These are phyloP conservation scores for Cyberlindnera sargentensis DNA, from an alignment of 805 yeast species.

Conservation along the genomic window DNA sequence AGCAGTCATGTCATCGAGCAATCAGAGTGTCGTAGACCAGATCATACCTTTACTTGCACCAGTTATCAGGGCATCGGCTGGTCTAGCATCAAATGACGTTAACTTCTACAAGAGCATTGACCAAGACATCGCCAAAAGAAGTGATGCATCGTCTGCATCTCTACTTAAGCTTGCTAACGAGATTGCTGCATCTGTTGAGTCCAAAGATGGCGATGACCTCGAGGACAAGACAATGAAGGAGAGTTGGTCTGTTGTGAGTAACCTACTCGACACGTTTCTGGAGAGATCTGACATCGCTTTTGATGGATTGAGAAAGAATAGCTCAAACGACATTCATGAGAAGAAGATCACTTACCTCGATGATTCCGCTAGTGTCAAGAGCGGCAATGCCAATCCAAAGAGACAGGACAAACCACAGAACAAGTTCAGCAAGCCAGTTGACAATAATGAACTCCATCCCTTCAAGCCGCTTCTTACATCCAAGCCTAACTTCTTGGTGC, in stretches of 20 bases:
- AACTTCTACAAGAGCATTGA: slow-evolving; percentile 65
- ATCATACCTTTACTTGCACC: slow-evolving; percentile 42
- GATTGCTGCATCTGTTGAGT: slow-evolving; percentile 30
- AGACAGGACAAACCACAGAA: slow-evolving; percentile 63
- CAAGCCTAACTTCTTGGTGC: slow-evolving; percentile 64
- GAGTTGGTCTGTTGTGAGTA: slow-evolving; percentile 57
- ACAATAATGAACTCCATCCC: slow-evolving; percentile 64
- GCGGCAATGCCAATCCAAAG: slow-evolving; percentile 15
- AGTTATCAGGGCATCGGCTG: slow-evolving; percentile 58
- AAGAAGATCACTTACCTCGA: slow-evolving; percentile 41
- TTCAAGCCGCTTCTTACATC: slow-evolving; percentile 65
- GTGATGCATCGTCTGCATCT: slow-evolving; percentile 35
- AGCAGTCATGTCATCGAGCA: neutral
- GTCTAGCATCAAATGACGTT: slow-evolving; percentile 75
- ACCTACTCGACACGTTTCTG: slow-evolving; percentile 58
- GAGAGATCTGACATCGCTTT: slow-evolving; percentile 72
- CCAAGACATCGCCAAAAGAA: slow-evolving; percentile 30
- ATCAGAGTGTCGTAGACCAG: neutral
- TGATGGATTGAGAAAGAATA: slow-evolving; percentile 32
- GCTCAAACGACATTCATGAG: slow-evolving; percentile 5
- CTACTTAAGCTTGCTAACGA: slow-evolving; percentile 41
- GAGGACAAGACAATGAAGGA: slow-evolving; percentile 37
- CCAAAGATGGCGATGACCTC: slow-evolving; percentile 22
- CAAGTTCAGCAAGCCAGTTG: slow-evolving; percentile 48
- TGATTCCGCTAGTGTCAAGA: slow-evolving; percentile 26